Conservation (phyloP, 495 filamentous ascomycete genomes). For the Pseudomonodictys pantanalensis region DNA sequence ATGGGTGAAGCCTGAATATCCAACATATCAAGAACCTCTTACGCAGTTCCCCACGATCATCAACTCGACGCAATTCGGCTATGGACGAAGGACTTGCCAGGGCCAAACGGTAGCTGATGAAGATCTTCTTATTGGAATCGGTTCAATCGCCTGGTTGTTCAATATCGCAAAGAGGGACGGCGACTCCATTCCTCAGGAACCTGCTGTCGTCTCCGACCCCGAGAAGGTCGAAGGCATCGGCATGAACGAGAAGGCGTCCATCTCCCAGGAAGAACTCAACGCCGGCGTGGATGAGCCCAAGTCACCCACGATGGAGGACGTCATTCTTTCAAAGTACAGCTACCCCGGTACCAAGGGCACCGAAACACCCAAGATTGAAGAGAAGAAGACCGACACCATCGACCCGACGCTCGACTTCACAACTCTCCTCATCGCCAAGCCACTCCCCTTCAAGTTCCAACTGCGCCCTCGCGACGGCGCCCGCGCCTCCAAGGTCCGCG, state of each 20-base stretch:
- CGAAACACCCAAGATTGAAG: constrained; percentile 4
- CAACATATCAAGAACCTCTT: constrained; percentile 56
- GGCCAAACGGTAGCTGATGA: constrained; percentile 55
- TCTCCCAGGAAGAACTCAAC: constrained; percentile 35
- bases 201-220: constrained; percentile 4
- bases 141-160: constrained; percentile 58
- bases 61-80: constrained; percentile 58
- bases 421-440: constrained; percentile 40
- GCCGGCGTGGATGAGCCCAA: constrained; percentile 24
- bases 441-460: constrained; percentile 38
- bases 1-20: constrained; percentile 45
- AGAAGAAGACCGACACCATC: constrained; percentile 21
- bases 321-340: constrained; percentile 14
- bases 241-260: constrained; percentile 27
- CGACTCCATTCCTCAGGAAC: neutral
- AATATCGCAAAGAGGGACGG: constrained; percentile 47
- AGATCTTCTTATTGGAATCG: constrained; percentile 56
- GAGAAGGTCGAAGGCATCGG: constrained; percentile 19
- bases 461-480: constrained; percentile 24
- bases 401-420: constrained; percentile 39
- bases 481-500: constrained; percentile 29
- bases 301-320: constrained; percentile 15
- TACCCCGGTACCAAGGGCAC: constrained; percentile 15
- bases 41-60: constrained; percentile 53
- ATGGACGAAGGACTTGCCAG: constrained; percentile 59